These are phyloP conservation scores for Phalaenopsis aphrodite DNA, from an alignment of 106 monocot genomes.

Conservation along the genomic window DNA sequence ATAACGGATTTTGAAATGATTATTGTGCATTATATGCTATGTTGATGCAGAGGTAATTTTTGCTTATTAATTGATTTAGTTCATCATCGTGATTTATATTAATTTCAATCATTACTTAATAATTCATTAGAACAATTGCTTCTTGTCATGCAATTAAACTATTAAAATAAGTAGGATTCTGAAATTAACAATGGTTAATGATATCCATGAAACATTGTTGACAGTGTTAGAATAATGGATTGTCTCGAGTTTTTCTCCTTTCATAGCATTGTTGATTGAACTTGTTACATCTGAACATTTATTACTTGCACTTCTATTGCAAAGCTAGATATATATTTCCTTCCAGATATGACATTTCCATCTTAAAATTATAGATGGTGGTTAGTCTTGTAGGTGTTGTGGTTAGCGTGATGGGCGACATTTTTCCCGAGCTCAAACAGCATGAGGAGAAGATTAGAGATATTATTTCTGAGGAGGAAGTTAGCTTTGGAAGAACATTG, in stretches of 20 bases:
- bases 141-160: neutral
- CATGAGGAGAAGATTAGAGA: constrained; percentile 62
- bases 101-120: neutral
- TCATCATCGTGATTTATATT: neutral
- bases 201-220: neutral
- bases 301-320: neutral
- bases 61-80: neutral
- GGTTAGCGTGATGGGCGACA: constrained; percentile 67
- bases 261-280: neutral
- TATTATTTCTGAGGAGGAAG: constrained; percentile 85
- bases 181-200: neutral
- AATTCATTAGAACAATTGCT: neutral
- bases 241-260: neutral
- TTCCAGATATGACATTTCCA: neutral
- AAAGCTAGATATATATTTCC: neutral
- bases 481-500: constrained; percentile 85
- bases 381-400: constrained; percentile 78
- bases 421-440: constrained; percentile 83
- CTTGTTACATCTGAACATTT: neutral
- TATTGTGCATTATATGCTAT: neutral
- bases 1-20: no score
- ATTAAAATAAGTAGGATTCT: neutral
- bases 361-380: constrained; percentile 8
- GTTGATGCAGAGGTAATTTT: neutral
- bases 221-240: neutral